A percentile compares a stretch with the other conserved stretches of the same genome.
phyloP scores from a whole-genome alignment of 2,329 filamentous ascomycete genomes.

The Mariannaea elegans region DNA sequence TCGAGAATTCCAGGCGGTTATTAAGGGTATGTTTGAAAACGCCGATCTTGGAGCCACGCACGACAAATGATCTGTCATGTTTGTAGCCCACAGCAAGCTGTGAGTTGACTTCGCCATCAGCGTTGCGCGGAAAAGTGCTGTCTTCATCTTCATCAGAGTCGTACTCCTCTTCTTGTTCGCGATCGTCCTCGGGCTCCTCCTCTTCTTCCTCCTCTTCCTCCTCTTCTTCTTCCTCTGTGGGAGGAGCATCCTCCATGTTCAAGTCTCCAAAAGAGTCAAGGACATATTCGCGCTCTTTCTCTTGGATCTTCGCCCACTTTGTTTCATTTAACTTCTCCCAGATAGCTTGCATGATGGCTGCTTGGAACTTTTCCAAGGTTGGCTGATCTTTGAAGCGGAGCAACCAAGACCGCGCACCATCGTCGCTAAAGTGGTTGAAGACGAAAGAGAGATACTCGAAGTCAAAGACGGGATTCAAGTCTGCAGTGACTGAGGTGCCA shows the following conservation, averaged over 20 bases:
- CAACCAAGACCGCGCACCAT: slow-evolving; percentile 96
- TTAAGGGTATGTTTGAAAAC: slow-evolving; percentile 97
- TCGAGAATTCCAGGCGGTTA: slow-evolving; percentile 94
- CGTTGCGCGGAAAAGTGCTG: slow-evolving; percentile 74
- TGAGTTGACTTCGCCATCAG: slow-evolving; percentile 86
- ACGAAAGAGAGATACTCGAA: slow-evolving; percentile 99
- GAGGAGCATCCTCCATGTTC: slow-evolving; percentile 80
- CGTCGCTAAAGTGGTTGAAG: slow-evolving; percentile 93
- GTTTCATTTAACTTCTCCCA: slow-evolving; percentile 96
- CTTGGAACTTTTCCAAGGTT: slow-evolving; percentile 86
- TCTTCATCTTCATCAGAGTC: slow-evolving; percentile 78
- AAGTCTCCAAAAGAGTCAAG: slow-evolving; percentile 95
- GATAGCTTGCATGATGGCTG: slow-evolving; percentile 91
- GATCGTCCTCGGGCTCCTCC: slow-evolving; percentile 68
- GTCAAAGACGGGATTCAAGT: slow-evolving; percentile 98
- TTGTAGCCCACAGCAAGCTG: slow-evolving; percentile 96
- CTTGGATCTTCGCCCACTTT: slow-evolving; percentile 94
- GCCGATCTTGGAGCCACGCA: slow-evolving; percentile 96
- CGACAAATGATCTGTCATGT: slow-evolving; percentile 95
- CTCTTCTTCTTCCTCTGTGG: slow-evolving; percentile 55
- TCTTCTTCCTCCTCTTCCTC: slow-evolving; percentile 65
- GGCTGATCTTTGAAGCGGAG: slow-evolving; percentile 88
- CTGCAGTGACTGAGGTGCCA: slow-evolving; percentile 83
- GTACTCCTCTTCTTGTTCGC: slow-evolving; percentile 74
- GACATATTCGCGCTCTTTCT: slow-evolving; percentile 92